Evolutionary conservation across 129 eudicot species (phyloP).

Genomic region (Chrysanthemum seticuspe): DNA sequence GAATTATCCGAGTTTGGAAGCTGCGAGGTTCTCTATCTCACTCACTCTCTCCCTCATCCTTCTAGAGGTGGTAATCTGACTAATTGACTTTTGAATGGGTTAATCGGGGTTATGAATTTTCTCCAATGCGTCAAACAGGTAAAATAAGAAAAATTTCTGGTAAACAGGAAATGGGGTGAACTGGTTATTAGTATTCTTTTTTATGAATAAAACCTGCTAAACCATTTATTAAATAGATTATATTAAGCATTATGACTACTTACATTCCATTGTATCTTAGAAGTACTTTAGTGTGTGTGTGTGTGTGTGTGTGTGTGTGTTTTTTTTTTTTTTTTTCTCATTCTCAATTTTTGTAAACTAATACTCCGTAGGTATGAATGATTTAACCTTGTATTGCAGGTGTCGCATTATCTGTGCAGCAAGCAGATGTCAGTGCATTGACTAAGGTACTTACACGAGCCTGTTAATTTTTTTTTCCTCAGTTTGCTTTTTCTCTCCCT

Average conservation of each 20-base stretch:
- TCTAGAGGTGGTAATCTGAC: background rate
- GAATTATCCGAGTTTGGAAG: slow-evolving; percentile 63
- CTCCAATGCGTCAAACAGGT: background rate
- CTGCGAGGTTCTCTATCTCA: slow-evolving; percentile 61
- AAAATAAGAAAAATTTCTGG: background rate
- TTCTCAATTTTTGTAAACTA: too few species aligned
- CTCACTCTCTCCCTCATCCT: slow-evolving; percentile 9
- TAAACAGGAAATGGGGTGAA: background rate
- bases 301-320: too few species aligned
- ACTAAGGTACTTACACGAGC: too few species aligned
- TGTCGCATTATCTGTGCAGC: too few species aligned
- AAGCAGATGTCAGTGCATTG: too few species aligned
- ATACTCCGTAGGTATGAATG: too few species aligned
- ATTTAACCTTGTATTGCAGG: too few species aligned
- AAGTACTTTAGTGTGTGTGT: too few species aligned
- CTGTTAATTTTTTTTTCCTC: too few species aligned
- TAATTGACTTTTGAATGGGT: background rate
- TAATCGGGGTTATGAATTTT: background rate
- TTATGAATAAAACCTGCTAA: background rate
- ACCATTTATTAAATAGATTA: background rate
- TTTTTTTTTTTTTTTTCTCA: too few species aligned
- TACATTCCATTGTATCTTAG: too few species aligned
- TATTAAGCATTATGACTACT: background rate
- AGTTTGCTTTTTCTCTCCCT: too few species aligned
- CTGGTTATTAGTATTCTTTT: background rate